phyloP scores from a whole-genome alignment of 495 filamentous ascomycete genomes.

The Podospora fimiseda region DNA sequence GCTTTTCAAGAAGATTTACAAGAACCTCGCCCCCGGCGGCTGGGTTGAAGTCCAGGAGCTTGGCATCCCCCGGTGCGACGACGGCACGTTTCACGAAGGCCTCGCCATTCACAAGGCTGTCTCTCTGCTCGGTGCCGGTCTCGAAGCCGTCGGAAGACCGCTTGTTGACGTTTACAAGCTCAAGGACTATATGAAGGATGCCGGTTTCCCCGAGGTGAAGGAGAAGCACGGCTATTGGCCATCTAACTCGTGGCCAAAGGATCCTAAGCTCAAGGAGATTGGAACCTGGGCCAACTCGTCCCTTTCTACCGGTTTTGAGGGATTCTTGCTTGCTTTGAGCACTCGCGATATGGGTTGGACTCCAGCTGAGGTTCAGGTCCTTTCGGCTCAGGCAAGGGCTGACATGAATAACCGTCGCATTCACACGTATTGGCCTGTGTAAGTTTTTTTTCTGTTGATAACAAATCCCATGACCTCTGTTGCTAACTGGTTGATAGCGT shows the following conservation, averaged over 20 bases:
- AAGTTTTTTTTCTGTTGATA: background rate
- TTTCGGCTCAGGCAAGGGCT: background rate
- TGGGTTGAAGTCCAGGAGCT: constrained; percentile 37
- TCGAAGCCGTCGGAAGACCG: background rate
- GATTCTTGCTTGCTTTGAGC: background rate
- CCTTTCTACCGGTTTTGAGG: background rate
- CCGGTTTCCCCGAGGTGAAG: constrained; percentile 29
- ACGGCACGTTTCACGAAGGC: constrained; percentile 17
- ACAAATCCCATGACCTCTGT: background rate
- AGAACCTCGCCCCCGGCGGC: constrained; percentile 39
- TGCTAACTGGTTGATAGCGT: background rate
- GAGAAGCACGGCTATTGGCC: constrained; percentile 29
- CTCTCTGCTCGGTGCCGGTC: background rate
- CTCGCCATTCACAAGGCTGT: constrained; percentile 17
- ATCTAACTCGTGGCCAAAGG: constrained; percentile 38
- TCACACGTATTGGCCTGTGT: constrained; percentile 12
- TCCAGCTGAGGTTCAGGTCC: background rate
- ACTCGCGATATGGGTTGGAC: constrained; percentile 2
- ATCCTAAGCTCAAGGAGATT: constrained; percentile 42
- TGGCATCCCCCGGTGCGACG: constrained; percentile 16
- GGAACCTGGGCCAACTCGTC: constrained; percentile 24
- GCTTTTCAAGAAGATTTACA: constrained; percentile 31
- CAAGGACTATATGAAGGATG: constrained; percentile 20
- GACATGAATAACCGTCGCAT: background rate
- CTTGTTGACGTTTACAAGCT: constrained; percentile 17